phyloP scores from a whole-genome alignment of 2,329 filamentous ascomycete species.

The Colletotrichum simmondsii region DNA sequence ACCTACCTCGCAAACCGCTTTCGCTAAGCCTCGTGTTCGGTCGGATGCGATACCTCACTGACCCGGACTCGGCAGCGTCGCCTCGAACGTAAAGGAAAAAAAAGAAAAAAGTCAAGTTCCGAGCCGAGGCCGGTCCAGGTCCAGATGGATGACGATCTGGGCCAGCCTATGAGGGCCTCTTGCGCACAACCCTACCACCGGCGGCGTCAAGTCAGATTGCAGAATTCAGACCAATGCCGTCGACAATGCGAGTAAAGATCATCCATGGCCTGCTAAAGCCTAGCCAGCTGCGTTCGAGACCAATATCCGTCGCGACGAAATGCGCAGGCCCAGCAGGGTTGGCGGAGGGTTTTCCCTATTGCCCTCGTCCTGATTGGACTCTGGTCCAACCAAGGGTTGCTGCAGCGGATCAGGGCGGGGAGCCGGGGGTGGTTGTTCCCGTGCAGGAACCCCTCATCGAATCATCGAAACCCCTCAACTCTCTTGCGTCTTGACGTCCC shows the following conservation, averaged over 20 bases:
- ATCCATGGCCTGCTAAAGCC: not conserved
- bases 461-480: constrained; percentile 13
- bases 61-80: not conserved
- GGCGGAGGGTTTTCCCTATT: not conserved
- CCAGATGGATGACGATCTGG: not conserved
- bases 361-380: constrained; percentile 14
- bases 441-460: constrained; percentile 29
- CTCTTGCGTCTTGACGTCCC: not conserved
- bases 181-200: not conserved
- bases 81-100: not conserved
- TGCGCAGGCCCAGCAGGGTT: constrained; percentile 1
- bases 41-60: not conserved
- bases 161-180: not conserved
- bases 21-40: constrained; percentile 11
- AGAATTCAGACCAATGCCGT: constrained; percentile 3
- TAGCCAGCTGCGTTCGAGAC: constrained; percentile 4
- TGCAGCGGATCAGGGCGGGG: constrained; percentile 28
- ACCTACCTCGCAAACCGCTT: not conserved
- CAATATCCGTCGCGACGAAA: not conserved
- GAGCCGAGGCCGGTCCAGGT: constrained; percentile 17
- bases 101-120: not conserved
- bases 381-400: not conserved
- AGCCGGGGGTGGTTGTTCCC: constrained; percentile 9
- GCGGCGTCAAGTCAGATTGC: not conserved
- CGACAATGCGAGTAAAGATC: constrained; percentile 3